phyloP scores from a whole-genome alignment of 2,329 filamentous ascomycete genomes.

The Aspergillus carbonarius region DNA sequence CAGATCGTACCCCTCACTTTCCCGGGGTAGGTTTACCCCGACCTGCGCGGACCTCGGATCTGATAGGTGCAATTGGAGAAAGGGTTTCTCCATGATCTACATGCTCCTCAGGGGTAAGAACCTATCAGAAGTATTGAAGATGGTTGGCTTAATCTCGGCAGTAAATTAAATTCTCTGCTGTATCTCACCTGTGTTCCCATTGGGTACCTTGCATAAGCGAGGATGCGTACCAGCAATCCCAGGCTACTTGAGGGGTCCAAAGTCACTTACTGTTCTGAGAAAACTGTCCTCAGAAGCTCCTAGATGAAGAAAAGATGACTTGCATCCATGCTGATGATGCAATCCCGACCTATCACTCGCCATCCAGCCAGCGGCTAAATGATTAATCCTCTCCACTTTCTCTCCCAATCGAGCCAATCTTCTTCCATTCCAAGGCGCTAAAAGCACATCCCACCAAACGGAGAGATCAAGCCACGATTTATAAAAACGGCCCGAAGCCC shows the following conservation, averaged over 20 bases:
- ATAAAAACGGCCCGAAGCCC: neutral
- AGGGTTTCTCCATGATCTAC: neutral
- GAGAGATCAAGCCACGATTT: neutral
- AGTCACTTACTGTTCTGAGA: neutral
- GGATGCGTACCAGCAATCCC: neutral
- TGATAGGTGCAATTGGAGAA: neutral
- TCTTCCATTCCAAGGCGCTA: neutral
- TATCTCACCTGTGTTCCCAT: neutral
- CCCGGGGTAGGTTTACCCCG: conserved; percentile 1
- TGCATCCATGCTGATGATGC: neutral
- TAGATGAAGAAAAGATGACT: neutral
- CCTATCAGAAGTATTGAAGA: neutral
- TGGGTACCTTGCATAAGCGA: neutral
- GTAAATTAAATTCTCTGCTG: neutral
- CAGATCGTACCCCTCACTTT: neutral
- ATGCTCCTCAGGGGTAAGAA: neutral
- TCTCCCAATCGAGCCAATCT: neutral
- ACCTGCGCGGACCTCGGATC: neutral
- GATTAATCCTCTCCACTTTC: neutral
- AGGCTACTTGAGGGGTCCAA: neutral
- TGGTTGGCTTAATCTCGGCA: neutral
- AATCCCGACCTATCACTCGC: neutral
- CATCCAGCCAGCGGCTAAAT: neutral
- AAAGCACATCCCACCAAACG: neutral
- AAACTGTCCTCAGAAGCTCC: too few species aligned